Base-by-base conservation (phyloP, 768 basidiomycete species). In the Pulveroboletus frians region DNA sequence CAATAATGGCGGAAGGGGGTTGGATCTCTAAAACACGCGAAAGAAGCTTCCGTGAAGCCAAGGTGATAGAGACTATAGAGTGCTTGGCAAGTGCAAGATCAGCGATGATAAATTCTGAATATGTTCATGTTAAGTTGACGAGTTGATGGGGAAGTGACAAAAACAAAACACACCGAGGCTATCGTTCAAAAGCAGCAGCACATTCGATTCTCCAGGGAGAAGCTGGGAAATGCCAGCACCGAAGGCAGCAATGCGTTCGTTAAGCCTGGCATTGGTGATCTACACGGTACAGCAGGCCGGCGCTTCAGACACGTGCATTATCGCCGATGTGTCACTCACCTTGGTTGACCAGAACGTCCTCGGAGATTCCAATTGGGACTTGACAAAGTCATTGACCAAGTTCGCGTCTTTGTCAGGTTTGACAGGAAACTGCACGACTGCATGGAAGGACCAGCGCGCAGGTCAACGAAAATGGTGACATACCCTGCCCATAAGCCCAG, bases 281-380 rank as follows among this genome's bases (percentile, higher is more conserved):
- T 91, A 53, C 27, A 36, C n/a, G 39, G 15, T 31, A 39, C 10
- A 11, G 31, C 41, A 11, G 18, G 32, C n/a, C 23, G 13, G 43
- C 31, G 42, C 20, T 51, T 17, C 31, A 20, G 43, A 20, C 21
- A 23, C n/a, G 37, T n/a, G 39, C n/a, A 26, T 39, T 26, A 26
- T 44, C 6, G 32, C n/a, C n/a, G n/a, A n/a, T n/a, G n/a, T 14
- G 35, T 3, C 36, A 52, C 70, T 35, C 47, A 88, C 89, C 69
- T 83, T 84, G 39, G 82, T 85, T 1, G 81, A 80, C 90, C 90
- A 92, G 11, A 92, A 74, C 0, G 85, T 88, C 32, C 88, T 77
- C 7, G 82, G 75, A 1, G 76, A 74, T 57, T 87, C 84, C 15
- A 75, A 71, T 47, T 87, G 88, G 6, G 81, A 67, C 56, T 78